These are phyloP conservation scores for Aquilaria yunnanensis DNA, from an alignment of 345 rosid genomes.

Conservation along the genomic window DNA sequence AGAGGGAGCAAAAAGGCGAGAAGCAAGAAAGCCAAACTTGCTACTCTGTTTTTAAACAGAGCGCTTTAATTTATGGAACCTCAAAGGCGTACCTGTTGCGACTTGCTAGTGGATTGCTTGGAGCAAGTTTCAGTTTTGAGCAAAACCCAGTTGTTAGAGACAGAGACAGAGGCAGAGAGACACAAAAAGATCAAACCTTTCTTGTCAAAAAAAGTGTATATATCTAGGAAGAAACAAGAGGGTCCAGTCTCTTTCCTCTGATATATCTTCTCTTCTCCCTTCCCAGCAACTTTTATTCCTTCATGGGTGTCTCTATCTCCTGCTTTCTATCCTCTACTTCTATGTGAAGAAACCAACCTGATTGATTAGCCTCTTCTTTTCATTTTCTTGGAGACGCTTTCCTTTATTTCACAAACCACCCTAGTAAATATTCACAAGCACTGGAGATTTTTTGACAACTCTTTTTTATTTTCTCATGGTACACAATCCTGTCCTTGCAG, in stretches of 20 bases:
- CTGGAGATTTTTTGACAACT: constrained; percentile 17
- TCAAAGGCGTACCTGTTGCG: constrained; percentile 13
- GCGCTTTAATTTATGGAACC: constrained; percentile 15
- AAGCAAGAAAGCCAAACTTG: constrained; percentile 28
- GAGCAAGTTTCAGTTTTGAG: constrained; percentile 15
- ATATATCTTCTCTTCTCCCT: constrained; percentile 27
- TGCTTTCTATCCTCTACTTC: constrained; percentile 41
- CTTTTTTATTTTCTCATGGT: constrained; percentile 13
- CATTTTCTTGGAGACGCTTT: background rate
- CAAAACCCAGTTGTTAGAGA: constrained; percentile 12
- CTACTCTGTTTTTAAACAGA: constrained; percentile 21
- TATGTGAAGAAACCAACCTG: constrained; percentile 60
- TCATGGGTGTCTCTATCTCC: constrained; percentile 39
- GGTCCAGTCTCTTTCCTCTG: constrained; percentile 47
- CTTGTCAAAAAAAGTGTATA: constrained; percentile 27
- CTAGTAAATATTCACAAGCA: constrained; percentile 16
- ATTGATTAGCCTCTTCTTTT: constrained; percentile 18
- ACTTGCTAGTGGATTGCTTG: constrained; percentile 11
- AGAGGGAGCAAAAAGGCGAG: background rate
- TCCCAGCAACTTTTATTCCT: constrained; percentile 27
- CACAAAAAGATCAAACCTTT: constrained; percentile 39
- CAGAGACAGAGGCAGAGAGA: constrained; percentile 11
- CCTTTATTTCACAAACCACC: constrained; percentile 25
- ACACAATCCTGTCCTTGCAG: constrained; percentile 55
- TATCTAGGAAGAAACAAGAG: constrained; percentile 33